A percentile compares a stretch with the other conserved stretches of the same genome.
phyloP scores from a whole-genome alignment of 306 rosid genomes.

The Prunus mongolica region DNA sequence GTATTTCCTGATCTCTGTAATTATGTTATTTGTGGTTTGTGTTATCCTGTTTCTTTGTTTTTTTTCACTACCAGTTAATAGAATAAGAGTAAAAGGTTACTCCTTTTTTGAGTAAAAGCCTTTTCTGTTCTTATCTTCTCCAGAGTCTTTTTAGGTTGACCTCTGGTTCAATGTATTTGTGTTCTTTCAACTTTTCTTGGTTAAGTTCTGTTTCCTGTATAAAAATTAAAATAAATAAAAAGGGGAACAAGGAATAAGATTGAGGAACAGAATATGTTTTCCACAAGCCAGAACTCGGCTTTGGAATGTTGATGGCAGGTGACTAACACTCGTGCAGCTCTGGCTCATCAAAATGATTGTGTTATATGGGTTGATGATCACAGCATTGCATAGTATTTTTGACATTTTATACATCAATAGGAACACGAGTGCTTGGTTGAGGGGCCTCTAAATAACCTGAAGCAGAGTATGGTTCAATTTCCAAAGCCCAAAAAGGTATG shows the following conservation, averaged over 20 bases:
- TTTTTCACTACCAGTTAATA: background rate
- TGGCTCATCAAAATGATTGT: background rate
- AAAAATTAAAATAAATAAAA: no score
- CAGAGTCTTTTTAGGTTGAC: background rate
- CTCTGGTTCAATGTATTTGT: background rate
- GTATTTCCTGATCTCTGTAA: constrained; percentile 32
- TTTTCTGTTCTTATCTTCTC: background rate
- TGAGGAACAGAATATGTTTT: background rate
- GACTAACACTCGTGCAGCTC: background rate
- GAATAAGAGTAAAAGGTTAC: background rate
- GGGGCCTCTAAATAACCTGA: constrained; percentile 93
- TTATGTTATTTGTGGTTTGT: background rate
- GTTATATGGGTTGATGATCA: background rate
- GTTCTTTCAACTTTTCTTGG: background rate
- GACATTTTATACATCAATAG: constrained; percentile 31
- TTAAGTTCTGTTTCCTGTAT: background rate
- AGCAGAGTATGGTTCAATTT: constrained; percentile 99
- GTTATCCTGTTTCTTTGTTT: background rate
- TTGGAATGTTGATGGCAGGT: background rate
- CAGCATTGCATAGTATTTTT: background rate
- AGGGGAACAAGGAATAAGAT: no score
- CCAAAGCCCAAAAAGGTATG: constrained; percentile 97
- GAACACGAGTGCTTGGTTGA: constrained; percentile 99
- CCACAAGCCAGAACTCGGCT: background rate
- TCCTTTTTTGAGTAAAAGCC: background rate